Evolutionary conservation across 208 protist genomes (phyloP), one percentile per base, ranked within the genome.

Genomic region (Acanthamoeba lenticulata): DNA sequence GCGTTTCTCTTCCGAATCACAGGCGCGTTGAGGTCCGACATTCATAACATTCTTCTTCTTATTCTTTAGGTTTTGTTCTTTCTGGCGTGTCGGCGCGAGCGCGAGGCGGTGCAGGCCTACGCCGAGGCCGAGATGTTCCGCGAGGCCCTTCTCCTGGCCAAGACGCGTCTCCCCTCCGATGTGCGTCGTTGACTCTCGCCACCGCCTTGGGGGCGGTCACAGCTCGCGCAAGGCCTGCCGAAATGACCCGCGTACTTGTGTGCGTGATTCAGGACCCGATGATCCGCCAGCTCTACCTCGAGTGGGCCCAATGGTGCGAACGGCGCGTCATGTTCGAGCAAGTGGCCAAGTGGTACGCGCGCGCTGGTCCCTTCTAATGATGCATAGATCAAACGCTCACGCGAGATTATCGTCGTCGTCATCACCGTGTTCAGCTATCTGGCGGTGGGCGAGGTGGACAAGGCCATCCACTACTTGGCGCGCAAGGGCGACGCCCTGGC

Each of bases 271-370:
- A 90, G 83, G 47, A 90, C 65, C 42, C 83, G 65, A 27, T 90
- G 42, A 67, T 90, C 15, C 52, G 57, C 13, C 47, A 69, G 32
- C 49, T 90, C 47, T 90, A 90, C 57, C 29, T 72, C 29, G 57
- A 45, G 17, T 90, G 83, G 83, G 83, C 83, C 57, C 47, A 90
- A 36, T 90, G 83, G 83, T 90, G 83, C 57, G 83, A 90, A 24
- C 47, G 40, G 52, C 47, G 57, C 2, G 40, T 29, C n/a, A 90
- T 90, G 83, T 90, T 40, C 40, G 83, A 90, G 45, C 83, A 90
- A 27, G 83, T 34, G 15, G 83, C 83, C 47, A 90, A 90, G 65
- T 90, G 83, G 83, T 90, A 90, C 47, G 0, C n/a, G 21, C 24
- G 19, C 11, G 1, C 29, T 67, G 1, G 32, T 42, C 17, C 81